Evolutionary conservation across 306 rosid genomes (phyloP).

Genomic region (Astragalus membranaceus): DNA sequence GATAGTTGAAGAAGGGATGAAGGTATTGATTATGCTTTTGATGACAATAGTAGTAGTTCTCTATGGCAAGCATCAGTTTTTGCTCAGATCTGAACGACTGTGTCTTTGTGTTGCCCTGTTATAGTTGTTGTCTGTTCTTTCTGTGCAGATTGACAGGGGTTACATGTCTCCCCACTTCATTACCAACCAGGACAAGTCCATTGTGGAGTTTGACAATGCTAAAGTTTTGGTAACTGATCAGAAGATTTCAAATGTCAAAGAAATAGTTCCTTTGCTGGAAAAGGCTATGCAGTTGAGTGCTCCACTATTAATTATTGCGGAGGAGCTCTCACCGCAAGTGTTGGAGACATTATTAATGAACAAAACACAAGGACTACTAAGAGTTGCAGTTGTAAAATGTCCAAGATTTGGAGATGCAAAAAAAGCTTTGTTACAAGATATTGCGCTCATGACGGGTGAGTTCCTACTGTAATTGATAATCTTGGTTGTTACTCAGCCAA

Average conservation of each 20-base stretch:
- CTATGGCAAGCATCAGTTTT: not conserved
- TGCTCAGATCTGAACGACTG: not conserved
- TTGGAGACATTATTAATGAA: slow-evolving; percentile 78
- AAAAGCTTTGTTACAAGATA: slow-evolving; percentile 86
- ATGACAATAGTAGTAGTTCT: not conserved
- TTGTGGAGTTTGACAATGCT: slow-evolving; percentile 79
- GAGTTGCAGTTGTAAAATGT: slow-evolving; percentile 84
- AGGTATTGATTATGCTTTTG: slow-evolving; percentile 37
- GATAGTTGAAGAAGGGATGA: slow-evolving; percentile 89
- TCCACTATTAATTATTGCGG: slow-evolving; percentile 87
- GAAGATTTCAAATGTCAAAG: slow-evolving; percentile 65
- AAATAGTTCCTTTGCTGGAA: slow-evolving; percentile 78
- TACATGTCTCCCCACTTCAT: slow-evolving; percentile 90
- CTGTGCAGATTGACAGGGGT: slow-evolving; percentile 82
- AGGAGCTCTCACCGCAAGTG: slow-evolving; percentile 68
- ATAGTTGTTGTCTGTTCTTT: slow-evolving; percentile 14
- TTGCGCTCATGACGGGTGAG: slow-evolving; percentile 93
- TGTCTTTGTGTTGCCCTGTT: not conserved
- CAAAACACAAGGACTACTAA: slow-evolving; percentile 77
- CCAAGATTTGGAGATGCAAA: slow-evolving; percentile 79
- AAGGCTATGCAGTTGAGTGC: slow-evolving; percentile 81
- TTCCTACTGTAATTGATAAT: slow-evolving; percentile 1
- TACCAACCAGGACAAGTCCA: slow-evolving; percentile 76
- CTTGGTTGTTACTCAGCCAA: slow-evolving; percentile 6
- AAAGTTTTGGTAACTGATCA: slow-evolving; percentile 94